Base-by-base conservation (phyloP, 305 asterid species). In the Andrographis paniculata region DNA sequence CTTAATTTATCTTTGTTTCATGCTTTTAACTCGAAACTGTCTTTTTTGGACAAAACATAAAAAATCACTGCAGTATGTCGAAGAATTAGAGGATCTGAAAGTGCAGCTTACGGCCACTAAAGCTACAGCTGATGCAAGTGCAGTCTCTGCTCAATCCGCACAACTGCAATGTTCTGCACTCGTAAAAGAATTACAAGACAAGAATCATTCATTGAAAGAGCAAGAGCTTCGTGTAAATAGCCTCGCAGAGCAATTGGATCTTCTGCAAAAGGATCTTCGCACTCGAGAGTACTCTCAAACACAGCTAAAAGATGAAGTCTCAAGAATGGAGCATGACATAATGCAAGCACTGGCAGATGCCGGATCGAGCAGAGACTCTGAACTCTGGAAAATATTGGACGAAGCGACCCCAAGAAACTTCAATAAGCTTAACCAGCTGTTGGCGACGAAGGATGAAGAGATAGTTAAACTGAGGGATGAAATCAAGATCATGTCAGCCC, bases 111-210 rank as follows among this genome's bases (percentile, higher is more conserved):
- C 81, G 24, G 69, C 64, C 9, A 75, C 92, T 39, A 79, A 74
- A 62, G 92, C 77, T 46, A 72, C 91, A 56, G 95, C 96, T 10
- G 78, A 74, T 51, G 88, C 94, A 38, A 82, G 94, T 68, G 93
- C 88, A 8, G 60, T 49, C 16, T 73, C 93, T 14, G 96, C 96
- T 19, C 76, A 80, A 65, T 78, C 95, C 20, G 95, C 91, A 14
- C 82, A 89, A 38, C 59, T 69, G 52, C 94, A 82, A 60, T 78
- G 98, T 63, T 64, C 72, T 41, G 73, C 70, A 20, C 65, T 89
- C 35, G 64, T 77, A 39, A 80, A 76, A 62, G 94, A 82, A 67
- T 48, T 89, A 37, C 84, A 82, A 55, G 87, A 70, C 47, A 85
- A 89, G 50, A 72, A 72, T 33, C 38, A 37, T 35, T 76, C 84